Percentiles rank a stretch among this genome's conserved stretches.
These are phyloP conservation scores for Solanum tacnaense DNA, from an alignment of 257 asterid genomes.

Conservation along the genomic window DNA sequence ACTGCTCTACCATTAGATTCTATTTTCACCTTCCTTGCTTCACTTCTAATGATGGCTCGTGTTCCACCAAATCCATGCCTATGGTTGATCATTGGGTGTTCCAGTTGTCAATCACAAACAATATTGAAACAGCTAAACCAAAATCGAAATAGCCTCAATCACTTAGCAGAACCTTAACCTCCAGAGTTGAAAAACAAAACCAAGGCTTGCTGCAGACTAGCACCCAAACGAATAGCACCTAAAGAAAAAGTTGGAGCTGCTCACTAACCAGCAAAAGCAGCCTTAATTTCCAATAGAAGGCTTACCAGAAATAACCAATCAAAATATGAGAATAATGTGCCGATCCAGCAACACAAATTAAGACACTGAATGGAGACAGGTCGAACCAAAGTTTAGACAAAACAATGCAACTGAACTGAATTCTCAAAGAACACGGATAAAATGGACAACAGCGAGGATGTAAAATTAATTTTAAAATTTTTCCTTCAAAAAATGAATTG, in stretches of 20 bases:
- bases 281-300: not conserved
- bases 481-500: not conserved
- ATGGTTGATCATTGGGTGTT: not conserved
- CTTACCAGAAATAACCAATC: not conserved
- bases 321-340: not conserved
- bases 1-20: not conserved
- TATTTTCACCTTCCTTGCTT: not conserved
- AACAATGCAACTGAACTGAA: not conserved
- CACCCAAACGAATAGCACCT: not conserved
- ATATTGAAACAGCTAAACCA: not conserved
- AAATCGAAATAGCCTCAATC: not conserved
- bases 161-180: not conserved
- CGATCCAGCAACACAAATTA: not conserved
- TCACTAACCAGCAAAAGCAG: not conserved
- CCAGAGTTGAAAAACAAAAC: not conserved
- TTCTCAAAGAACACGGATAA: not conserved
- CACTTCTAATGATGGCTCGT: not conserved
- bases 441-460: not conserved
- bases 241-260: not conserved
- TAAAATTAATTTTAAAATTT: not conserved
- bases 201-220: not conserved
- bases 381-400: not conserved
- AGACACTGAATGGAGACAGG: not conserved
- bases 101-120: not conserved
- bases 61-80: not conserved